A percentile compares a stretch with the other conserved stretches of the same genome.
These are phyloP conservation scores for Phytophthora tentaculata DNA, from an alignment of 352 stramenopile genomes.

Conservation along the genomic window DNA sequence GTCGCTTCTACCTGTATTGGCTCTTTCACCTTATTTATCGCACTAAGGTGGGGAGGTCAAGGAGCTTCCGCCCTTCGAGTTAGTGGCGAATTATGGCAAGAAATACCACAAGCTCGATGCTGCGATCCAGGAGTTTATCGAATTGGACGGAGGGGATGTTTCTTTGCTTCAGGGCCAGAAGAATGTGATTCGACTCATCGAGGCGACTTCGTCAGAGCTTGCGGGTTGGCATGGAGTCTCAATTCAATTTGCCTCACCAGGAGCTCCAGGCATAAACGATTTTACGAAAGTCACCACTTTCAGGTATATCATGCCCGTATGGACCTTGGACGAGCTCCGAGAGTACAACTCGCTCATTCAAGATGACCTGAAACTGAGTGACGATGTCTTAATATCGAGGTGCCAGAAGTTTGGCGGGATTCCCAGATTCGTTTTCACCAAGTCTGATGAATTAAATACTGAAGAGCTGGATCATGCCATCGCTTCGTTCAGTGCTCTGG, in stretches of 20 bases:
- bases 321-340: conserved; percentile 9
- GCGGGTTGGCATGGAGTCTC: not conserved
- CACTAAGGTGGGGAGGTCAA: not conserved
- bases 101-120: conserved; percentile 11
- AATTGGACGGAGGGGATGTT: conserved; percentile 9
- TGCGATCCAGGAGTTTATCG: conserved; percentile 4
- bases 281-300: not conserved
- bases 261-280: not conserved
- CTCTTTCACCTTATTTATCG: conserved; percentile 18
- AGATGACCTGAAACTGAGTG: not conserved
- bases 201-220: not conserved
- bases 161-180: not conserved
- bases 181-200: not conserved
- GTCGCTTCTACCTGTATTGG: conserved; percentile 1
- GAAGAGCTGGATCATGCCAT: not conserved
- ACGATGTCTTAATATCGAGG: conserved; percentile 16
- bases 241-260: not conserved
- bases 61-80: conserved; percentile 14
- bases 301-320: conserved; percentile 12
- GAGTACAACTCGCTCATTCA: conserved; percentile 10
- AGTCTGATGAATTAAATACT: not conserved
- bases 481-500: not conserved
- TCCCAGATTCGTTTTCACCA: not conserved
- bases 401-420: conserved; percentile 18
- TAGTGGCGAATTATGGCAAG: conserved; percentile 26